Base-by-base conservation (phyloP, 148 eudicot species). In the Fagopyrum esculentum region DNA sequence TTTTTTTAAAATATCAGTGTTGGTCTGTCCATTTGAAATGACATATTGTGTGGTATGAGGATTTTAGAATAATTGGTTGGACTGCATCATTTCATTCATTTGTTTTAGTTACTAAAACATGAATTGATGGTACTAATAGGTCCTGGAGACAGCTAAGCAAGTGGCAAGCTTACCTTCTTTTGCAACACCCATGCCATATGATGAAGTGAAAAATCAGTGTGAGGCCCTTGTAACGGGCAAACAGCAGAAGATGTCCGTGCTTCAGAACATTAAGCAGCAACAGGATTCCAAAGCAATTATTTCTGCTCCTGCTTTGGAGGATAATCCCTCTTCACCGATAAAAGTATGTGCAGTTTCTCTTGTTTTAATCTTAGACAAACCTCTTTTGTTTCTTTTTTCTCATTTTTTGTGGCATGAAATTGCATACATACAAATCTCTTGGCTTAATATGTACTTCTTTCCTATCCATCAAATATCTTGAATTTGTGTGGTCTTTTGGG, bases 151-250 rank as follows among this genome's bases (percentile, higher is more conserved):
- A 72, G 98, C 98, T 63, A 84, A 86, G 69, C 91, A 92, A 75
- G 96, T 89, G 79, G 93, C 93, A 45, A 90, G 85, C 82, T 83
- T 87, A 51, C 91, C 96, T 1, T 82, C 79, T 52, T 82, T 89
- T 66, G 78, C 85, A 22, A 74, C 81, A 30, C 86, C 87, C 4
- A 77, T 88, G 77, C 81, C 93, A 10, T 92, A 92, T 82, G 96
- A 92, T 78, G 86, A 90, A 85, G 93, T 92, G 76, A 92, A 85
- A 77, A 83, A 86, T 82, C 89, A 88, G 78, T 92, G 98, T 69
- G 98, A 92, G 85, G 96, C 98, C 75, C 89, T 92, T 78, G 89
- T 92, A 40, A 82, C 82, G 1, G 95, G 93, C 54, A 92, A 92
- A 84, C 96, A 86, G 74, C 88, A 87, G 74, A 92, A 92, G 82